Percentiles rank a stretch among this genome's conserved stretches.
Evolutionary conservation across 164 flowering plant genomes (phyloP).

Genomic region (Hamamelis virginiana): DNA sequence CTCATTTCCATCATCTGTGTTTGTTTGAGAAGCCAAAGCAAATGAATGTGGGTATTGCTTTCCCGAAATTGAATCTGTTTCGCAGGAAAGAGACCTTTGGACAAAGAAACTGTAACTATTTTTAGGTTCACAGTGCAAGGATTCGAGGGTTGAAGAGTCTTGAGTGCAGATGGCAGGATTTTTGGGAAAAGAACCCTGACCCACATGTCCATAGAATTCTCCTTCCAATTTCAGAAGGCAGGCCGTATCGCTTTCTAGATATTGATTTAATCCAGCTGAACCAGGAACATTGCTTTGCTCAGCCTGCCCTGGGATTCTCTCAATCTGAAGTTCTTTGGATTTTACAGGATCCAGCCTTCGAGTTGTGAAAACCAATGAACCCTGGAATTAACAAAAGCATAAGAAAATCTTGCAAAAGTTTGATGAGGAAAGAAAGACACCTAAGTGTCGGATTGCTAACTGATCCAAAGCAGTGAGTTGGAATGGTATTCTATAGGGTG

Average conservation of each 20-base stretch:
- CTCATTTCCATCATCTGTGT: constrained; percentile 4
- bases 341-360: neutral
- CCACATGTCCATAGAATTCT: neutral
- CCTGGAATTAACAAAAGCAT: constrained; percentile 8
- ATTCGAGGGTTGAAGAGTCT: neutral
- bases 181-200: neutral
- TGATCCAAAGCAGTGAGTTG: neutral
- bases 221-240: constrained; percentile 2
- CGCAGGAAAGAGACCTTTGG: neutral
- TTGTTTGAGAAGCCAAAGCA: constrained; percentile 7
- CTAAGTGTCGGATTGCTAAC: neutral
- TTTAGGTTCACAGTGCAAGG: neutral
- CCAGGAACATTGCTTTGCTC: neutral
- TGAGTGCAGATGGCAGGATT: constrained; percentile 4
- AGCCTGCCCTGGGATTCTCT: constrained; percentile 6
- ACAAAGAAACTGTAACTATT: neutral
- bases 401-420: neutral
- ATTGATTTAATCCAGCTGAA: neutral
- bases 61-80: constrained; percentile 4
- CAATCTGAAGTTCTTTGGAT: neutral
- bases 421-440: neutral
- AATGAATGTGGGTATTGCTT: neutral
- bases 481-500: neutral
- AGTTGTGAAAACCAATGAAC: neutral
- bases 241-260: neutral